These are phyloP conservation scores for Ceratobasidium sp. DNA, from an alignment of 1,284 basidiomycete genomes.

Conservation along the genomic window DNA sequence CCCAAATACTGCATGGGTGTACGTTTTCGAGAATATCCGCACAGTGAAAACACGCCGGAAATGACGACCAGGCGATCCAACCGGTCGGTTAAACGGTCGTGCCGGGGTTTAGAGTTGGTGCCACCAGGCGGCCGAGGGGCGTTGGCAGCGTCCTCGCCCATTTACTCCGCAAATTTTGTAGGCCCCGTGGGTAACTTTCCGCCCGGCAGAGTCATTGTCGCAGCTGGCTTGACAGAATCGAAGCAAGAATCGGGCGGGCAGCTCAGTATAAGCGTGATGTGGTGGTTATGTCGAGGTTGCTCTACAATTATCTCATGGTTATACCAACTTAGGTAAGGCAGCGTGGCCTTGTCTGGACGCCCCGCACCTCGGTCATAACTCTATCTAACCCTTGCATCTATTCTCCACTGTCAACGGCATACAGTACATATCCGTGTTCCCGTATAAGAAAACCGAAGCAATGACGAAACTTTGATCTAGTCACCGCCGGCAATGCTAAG, in stretches of 20 bases:
- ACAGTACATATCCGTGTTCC: not conserved
- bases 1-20: not conserved
- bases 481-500: constrained; percentile 16
- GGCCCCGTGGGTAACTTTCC: constrained; percentile 34
- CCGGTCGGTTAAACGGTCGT: constrained; percentile 15
- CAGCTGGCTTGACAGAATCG: not conserved
- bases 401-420: constrained; percentile 13
- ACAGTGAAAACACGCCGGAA: constrained; percentile 17
- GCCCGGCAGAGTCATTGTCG: constrained; percentile 12
- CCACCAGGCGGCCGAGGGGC: constrained; percentile 9
- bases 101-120: constrained; percentile 20
- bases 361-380: constrained; percentile 15
- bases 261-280: not conserved
- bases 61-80: constrained; percentile 7
- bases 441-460: constrained; percentile 13
- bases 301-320: constrained; percentile 19
- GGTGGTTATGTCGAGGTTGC: not conserved
- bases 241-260: not conserved
- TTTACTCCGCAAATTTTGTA: constrained; percentile 19
- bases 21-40: not conserved
- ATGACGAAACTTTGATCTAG: constrained; percentile 1
- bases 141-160: constrained; percentile 18
- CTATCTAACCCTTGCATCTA: not conserved
- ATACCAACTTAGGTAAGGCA: constrained; percentile 9
- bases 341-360: not conserved